These are phyloP conservation scores for Russula griseocarnosa DNA, from an alignment of 768 basidiomycete genomes.

Conservation along the genomic window DNA sequence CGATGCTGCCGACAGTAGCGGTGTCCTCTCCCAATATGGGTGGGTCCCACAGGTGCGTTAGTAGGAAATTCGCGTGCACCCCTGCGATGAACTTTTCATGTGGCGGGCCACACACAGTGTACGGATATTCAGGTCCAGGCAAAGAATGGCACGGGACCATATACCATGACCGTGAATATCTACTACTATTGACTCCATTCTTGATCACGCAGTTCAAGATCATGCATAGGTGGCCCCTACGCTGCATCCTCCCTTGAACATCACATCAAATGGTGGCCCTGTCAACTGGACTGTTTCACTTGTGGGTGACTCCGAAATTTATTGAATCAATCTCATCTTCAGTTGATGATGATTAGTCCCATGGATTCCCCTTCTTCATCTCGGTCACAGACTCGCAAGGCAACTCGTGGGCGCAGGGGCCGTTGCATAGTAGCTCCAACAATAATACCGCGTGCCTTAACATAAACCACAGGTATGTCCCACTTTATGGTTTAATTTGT, in stretches of 20 bases:
- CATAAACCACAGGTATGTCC: slow-evolving; percentile 16
- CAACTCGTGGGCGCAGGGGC: slow-evolving; percentile 53
- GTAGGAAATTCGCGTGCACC: not conserved
- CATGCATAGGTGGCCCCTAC: slow-evolving; percentile 51
- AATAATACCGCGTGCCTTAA: slow-evolving; percentile 43
- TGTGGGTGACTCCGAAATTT: slow-evolving; percentile 26
- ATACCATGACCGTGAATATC: slow-evolving; percentile 48
- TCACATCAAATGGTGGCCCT: slow-evolving; percentile 42
- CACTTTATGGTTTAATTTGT: too few species aligned
- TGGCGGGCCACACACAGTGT: slow-evolving; percentile 43
- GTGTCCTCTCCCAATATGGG: slow-evolving; percentile 55
- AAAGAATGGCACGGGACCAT: slow-evolving; percentile 57
- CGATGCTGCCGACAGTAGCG: slow-evolving; percentile 41
- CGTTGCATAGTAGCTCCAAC: slow-evolving; percentile 49
- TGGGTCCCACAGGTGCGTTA: slow-evolving; percentile 51
- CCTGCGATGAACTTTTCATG: not conserved
- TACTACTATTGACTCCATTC: not conserved
- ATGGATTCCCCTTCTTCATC: slow-evolving; percentile 54
- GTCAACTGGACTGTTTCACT: slow-evolving; percentile 56
- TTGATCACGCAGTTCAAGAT: not conserved
- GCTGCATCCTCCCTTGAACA: slow-evolving; percentile 57
- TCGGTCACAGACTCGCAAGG: slow-evolving; percentile 51
- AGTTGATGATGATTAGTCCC: slow-evolving; percentile 37
- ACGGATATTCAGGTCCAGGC: slow-evolving; percentile 52
- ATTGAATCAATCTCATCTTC: slow-evolving; percentile 25